Base-by-base conservation (phyloP, 768 basidiomycete genomes). In the Podaxis carcinomalis region DNA sequence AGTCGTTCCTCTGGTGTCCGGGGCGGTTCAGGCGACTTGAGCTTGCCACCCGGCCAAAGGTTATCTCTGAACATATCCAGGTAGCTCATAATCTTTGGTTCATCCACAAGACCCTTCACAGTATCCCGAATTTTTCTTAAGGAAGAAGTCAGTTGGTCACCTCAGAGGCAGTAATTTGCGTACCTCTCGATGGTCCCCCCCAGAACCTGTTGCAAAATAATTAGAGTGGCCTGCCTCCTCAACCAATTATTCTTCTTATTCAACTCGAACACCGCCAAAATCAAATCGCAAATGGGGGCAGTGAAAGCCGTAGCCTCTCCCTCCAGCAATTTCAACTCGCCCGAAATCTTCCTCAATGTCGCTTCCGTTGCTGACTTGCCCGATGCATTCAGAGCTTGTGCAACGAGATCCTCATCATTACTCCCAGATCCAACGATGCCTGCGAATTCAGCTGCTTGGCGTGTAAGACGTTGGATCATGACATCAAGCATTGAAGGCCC, bases 221-320 rank as follows among this genome's bases (percentile, higher is more conserved):
- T 93, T 13, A 98, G 91, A 66, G 97, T 93, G 1, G 97, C 95
- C 70, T 98, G 97, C 19, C 93, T 80, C 56, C 96, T 82, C 27
- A 98, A 78, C 97, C 97, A 99, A 66, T 96, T 97, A 68, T 95
- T 95, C 73, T 92, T 89, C 80, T 93, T 94, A 75, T 97, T 88
- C 16, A 98, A 83, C 72, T 97, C 95, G 66, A 99, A 98, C 9
- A 98, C 81, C 11, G 95, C 93, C 56, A 98, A 80, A 50, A 98
- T 80, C 27, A 99, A 77, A 68, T 99, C 95, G 67, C 94, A 96
- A 40, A 98, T 97, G 0, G 97, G 95, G 0, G 89, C 87, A 1
- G 94, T 93, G 72, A 98, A 98, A 1, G 85, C 86, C 2, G 93
- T 93, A 14, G 88, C 84, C 72, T 97, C 96, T 37, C 92, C 94